Evolutionary conservation across 257 asterid genomes (phyloP).

Genomic region (Ballota nigra): DNA sequence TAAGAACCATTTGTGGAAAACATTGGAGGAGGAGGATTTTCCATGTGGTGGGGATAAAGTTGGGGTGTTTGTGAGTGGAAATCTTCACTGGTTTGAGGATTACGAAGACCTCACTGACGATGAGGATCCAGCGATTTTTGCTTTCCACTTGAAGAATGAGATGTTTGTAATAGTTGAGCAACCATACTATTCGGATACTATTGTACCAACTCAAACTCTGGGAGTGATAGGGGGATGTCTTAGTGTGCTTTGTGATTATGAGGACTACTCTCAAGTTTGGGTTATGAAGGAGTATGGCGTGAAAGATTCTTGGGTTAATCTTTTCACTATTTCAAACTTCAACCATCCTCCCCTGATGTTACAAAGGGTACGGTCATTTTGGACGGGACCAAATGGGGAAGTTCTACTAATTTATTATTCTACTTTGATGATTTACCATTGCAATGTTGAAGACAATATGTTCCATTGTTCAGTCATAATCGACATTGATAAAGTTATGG

Average conservation of each 20-base stretch:
- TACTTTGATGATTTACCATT: not conserved
- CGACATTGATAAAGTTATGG: not conserved
- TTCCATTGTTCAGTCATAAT: not conserved
- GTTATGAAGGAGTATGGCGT: not conserved
- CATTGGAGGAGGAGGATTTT: too few relatives aligned
- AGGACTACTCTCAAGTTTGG: not conserved
- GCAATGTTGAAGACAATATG: not conserved
- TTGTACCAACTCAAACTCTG: too few relatives aligned
- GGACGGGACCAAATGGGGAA: not conserved
- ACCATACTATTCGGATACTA: too few relatives aligned
- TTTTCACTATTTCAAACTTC: not conserved
- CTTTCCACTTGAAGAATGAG: slow-evolving; percentile 35
- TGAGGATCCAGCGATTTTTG: not conserved
- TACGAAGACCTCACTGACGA: too few relatives aligned
- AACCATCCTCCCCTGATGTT: not conserved
- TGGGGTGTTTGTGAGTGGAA: slow-evolving; percentile 38
- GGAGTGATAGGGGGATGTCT: slow-evolving; percentile 30
- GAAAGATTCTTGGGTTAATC: not conserved
- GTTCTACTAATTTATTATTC: not conserved
- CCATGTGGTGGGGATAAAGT: not conserved
- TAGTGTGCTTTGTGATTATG: not conserved
- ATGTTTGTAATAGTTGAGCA: slow-evolving; percentile 21
- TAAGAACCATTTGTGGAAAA: slow-evolving; percentile 8
- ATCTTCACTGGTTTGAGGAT: slow-evolving; percentile 41
- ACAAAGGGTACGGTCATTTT: not conserved